Base-by-base conservation (phyloP, 768 basidiomycete genomes). In the Rhodosporidiobolus sp. region DNA sequence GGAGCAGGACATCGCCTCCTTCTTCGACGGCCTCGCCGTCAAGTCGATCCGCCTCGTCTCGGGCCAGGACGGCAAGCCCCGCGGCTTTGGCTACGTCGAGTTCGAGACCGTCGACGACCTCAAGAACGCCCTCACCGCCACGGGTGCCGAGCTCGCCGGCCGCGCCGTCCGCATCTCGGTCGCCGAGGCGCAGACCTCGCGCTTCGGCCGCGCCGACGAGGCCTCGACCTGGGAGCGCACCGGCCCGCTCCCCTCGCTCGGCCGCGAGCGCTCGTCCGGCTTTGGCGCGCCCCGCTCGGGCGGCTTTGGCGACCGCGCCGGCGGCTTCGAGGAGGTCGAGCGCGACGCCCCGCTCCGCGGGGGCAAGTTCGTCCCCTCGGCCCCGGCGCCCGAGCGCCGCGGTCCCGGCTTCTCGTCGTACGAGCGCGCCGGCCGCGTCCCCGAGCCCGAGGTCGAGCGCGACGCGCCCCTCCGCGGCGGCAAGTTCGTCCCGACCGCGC, bases 61-160 rank as follows among this genome's bases (percentile, higher is more conserved):
- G 79, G 94, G 94, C 77, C 86, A 87, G 69, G 94, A 94, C 64
- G 94, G 94, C 60, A 93, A 92, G 80, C 92, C 94, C 28, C 97
- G 97, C 81, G 96, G 96, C 1, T 98, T 97, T 82, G 96, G 95
- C 46, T 98, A 99, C 80, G 88, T 97, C 69, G 96, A 99, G 80
- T 98, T 98, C 79, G 86, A 85, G n/a, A 89, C 89, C 63, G 79
- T 93, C 68, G 92, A 94, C 28, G 89, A 87, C 58, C 83, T 98
- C 62, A 94, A 94, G 82, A 88, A 88, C 69, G 96, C 90, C 9
- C 82, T 99, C 49, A 82, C 84, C 30, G 89, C 87, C 82, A 86
- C 84, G 34, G 90, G 90, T 65, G 80, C 85, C 43, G 91, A 80
- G 75, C 84, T 98, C 58, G 87, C 88, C 30, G 91, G 92, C 32